Conservation (phyloP, 2,329 filamentous ascomycete species). For the Epicoccum sorghinum region DNA sequence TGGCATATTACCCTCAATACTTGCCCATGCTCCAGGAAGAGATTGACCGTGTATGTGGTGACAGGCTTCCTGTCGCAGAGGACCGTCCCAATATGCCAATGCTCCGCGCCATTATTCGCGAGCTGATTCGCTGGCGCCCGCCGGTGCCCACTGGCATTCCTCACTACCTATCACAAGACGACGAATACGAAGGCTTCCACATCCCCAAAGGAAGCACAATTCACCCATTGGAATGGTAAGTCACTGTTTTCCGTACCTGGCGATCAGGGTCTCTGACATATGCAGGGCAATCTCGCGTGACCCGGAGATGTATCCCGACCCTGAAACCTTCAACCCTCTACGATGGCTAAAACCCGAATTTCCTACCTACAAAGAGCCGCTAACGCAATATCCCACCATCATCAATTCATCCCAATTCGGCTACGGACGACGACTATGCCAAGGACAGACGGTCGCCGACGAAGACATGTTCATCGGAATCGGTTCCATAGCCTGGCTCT, state of each 20-base stretch:
- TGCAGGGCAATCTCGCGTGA: conserved; percentile 60
- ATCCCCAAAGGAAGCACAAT: conserved; percentile 62
- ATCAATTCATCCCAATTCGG: conserved; percentile 62
- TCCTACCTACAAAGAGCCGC: conserved; percentile 60
- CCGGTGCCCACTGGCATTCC: conserved; percentile 57
- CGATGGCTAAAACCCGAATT: conserved; percentile 65
- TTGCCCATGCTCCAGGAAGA: conserved; percentile 50
- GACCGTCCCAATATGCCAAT: conserved; percentile 50
- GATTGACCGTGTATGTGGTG: conserved; percentile 49
- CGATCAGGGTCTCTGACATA: conserved; percentile 16
- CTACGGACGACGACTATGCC: conserved; percentile 58
- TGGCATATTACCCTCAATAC: conserved; percentile 53
- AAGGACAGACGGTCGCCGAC: conserved; percentile 51
- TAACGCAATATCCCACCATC: conserved; percentile 59
- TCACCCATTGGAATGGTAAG: conserved; percentile 53
- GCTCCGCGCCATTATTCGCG: conserved; percentile 47
- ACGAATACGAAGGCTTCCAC: conserved; percentile 62
- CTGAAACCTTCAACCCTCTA: conserved; percentile 68
- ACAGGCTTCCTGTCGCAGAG: conserved; percentile 44
- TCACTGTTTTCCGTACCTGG: neutral
- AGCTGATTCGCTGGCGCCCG: conserved; percentile 54
- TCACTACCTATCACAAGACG: conserved; percentile 61
- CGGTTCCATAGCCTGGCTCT: conserved; percentile 54
- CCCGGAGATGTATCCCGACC: conserved; percentile 62
- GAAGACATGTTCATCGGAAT: conserved; percentile 51